Evolutionary conservation across 2,329 filamentous ascomycete genomes (phyloP).

Genomic region (Cephalotrichum gorgonifer): DNA sequence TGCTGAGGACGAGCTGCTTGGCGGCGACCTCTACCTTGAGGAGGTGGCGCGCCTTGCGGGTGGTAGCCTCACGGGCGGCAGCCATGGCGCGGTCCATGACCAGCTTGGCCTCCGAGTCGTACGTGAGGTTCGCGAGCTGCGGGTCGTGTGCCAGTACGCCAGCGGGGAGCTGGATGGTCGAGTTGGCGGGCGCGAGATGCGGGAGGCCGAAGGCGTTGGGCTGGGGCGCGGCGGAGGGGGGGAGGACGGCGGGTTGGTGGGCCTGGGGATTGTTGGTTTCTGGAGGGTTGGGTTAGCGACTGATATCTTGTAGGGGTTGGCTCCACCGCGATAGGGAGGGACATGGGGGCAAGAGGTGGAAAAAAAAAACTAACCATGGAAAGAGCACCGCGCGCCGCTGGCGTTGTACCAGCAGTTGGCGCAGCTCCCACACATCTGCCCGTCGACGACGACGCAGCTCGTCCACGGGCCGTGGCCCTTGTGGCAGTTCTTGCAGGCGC

Average conservation of each 20-base stretch:
- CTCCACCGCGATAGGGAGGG: too few species aligned
- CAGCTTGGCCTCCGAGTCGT: conserved; percentile 24
- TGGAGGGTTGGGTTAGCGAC: conserved; percentile 12
- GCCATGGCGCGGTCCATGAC: conserved; percentile 35
- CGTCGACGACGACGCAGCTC: conserved; percentile 46
- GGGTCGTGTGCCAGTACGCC: conserved; percentile 5
- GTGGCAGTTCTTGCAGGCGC: conserved; percentile 49
- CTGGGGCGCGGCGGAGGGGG: conserved; percentile 3
- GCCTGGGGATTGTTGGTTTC: conserved; percentile 33
- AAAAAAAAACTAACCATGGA: conserved; percentile 36
- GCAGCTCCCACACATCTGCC: conserved; percentile 51
- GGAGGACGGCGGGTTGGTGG: conserved; percentile 14
- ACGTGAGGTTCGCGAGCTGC: conserved; percentile 12
- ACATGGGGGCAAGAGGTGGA: not conserved
- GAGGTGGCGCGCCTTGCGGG: conserved; percentile 31
- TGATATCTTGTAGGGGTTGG: too few species aligned
- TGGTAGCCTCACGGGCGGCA: conserved; percentile 30
- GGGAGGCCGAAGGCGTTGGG: conserved; percentile 5
- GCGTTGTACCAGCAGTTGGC: conserved; percentile 57
- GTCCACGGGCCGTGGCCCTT: conserved; percentile 52
- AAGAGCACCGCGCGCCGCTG: conserved; percentile 47
- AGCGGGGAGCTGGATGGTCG: conserved; percentile 1
- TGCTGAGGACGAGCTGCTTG: conserved; percentile 41
- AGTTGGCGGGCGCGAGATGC: conserved; percentile 4
- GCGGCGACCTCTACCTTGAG: conserved; percentile 43